Base-by-base conservation (phyloP, 1,284 basidiomycete genomes). In the Dichomitus squalens region DNA sequence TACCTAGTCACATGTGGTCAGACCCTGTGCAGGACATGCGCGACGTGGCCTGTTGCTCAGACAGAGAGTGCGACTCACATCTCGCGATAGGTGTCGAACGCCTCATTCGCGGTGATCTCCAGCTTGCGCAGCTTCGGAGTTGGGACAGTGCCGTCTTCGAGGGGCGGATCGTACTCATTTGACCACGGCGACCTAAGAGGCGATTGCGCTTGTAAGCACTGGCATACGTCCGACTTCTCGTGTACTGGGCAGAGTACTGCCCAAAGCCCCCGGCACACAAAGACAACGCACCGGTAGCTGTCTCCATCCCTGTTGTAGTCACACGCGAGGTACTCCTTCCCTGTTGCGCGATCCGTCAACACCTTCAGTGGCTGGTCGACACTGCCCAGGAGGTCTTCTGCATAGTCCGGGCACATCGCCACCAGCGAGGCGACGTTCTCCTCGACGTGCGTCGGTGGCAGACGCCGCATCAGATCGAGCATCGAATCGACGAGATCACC, bases 301-400 rank as follows among this genome's bases (percentile, higher is more conserved):
- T 97, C 95, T 3, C 95, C 96, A 70, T 99, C 97, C 33, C 94
- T 82, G 77, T 99, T 99, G 73, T 99, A 99, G 74, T 99, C 97
- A 73, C 96, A 98, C 33, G 92, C 91, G 40, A 99, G 85, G 71
- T 93, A 99, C 56, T 98, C 95, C 65, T 85, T 85, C 11, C 94
- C 93, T 0, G 86, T 88, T 8, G 84, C 81, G 35, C 80, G 81
- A 79, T 98, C 96, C 38, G 84, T 85, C 73, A 85, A 82, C 52
- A 98, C 79, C 69, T 88, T 87, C 63, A 98, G 80, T 11, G 97
- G 97, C 73, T 96, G 93, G 79, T 99, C 97, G 61, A 99, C 95
- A 60, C 92, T 94, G 40, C 93, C 92, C 52, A 96, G 81, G 25
- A 99, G 84, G 76, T 99, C 97, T 69, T 99, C 97, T 14, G 95